Evolutionary conservation across 192 early-diverging fungal genomes (phyloP), one percentile per base, ranked within the genome.

Genomic region (Coemansia sp.): DNA sequence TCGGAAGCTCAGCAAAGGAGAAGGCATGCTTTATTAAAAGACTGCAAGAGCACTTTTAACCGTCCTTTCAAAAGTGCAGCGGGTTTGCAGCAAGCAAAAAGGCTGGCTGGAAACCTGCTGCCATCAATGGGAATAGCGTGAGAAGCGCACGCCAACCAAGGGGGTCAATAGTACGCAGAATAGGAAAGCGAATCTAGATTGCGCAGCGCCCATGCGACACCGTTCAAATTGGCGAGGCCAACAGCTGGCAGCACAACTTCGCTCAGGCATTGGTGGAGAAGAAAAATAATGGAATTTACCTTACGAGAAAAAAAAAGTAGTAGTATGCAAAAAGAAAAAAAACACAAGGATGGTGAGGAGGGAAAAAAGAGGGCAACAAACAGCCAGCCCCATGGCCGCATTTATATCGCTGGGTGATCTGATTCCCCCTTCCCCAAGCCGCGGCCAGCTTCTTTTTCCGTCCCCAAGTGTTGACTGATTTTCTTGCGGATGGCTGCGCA

Each of bases 401-500:
- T 50, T 50, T 50, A 50, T 26, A 50, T 8, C 25, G 23, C 4
- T n/a, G 2, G 3, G 52, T 55, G 52, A 55, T 55, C 52, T 33
- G 14, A 31, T 55, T n/a, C 16, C 7, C 7, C 10, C 38, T 14
- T 8, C 38, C 38, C 38, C 31, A 4, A n/a, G n/a, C n/a, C n/a
- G n/a, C n/a, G n/a, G 41, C 18, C 41, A 43, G 41, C 41, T 3
- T n/a, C n/a, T 43, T 53, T 48, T 21, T 18, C 2, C n/a, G 16
- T n/a, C 42, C 13, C 12, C 48, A 47, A 33, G 42, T 14, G n/a
- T 48, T 42, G 42, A 34, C 20, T 47, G 42, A 47, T 35, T 47
- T 62, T 14, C 9, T 63, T 47, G 43, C 41, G 13, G 31, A 13
- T 21, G 37, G n/a, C 38, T 57, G 50, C 64, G 64, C 23, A 66